Percentiles rank a stretch among this genome's conserved stretches.
These are phyloP conservation scores for Davidsoniella australis DNA, from an alignment of 2,329 filamentous ascomycete species.

Conservation along the genomic window DNA sequence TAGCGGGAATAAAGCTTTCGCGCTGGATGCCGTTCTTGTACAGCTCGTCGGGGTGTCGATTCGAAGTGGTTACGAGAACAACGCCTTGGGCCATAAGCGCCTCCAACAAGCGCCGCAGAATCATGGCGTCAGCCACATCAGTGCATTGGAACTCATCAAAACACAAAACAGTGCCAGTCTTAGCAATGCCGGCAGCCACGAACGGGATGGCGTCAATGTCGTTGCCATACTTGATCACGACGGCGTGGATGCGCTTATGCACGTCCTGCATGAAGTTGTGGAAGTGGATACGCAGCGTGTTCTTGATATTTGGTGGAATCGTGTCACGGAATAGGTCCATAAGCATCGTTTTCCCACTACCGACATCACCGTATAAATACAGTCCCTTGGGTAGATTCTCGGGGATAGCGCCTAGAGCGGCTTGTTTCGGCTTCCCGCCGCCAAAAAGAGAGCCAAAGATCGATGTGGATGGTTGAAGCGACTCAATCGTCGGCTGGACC, in stretches of 20 bases:
- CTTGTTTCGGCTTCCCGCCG: slow-evolving; percentile 17
- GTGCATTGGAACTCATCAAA: slow-evolving; percentile 99
- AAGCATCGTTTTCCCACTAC: slow-evolving; percentile 96
- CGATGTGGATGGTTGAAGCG: slow-evolving; percentile 37
- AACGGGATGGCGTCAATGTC: slow-evolving; percentile 84
- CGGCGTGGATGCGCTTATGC: slow-evolving; percentile 73
- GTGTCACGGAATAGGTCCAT: slow-evolving; percentile 99
- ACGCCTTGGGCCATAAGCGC: slow-evolving; percentile 92
- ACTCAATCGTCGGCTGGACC: slow-evolving; percentile 59
- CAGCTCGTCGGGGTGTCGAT: slow-evolving; percentile 86
- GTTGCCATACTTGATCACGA: slow-evolving; percentile 77
- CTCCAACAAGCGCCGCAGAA: slow-evolving; percentile 72
- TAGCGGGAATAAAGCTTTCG: slow-evolving; percentile 87
- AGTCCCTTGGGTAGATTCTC: slow-evolving; percentile 68
- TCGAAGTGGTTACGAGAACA: slow-evolving; percentile 87
- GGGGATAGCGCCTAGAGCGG: slow-evolving; percentile 39
- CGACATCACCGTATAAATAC: slow-evolving; percentile 93
- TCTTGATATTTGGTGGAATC: slow-evolving; percentile 57
- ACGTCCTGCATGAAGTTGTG: slow-evolving; percentile 99
- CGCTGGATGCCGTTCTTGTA: slow-evolving; percentile 98
- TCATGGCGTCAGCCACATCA: slow-evolving; percentile 97
- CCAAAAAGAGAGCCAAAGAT: slow-evolving; percentile 47
- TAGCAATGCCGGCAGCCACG: slow-evolving; percentile 85
- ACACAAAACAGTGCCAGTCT: slow-evolving; percentile 70
- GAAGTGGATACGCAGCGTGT: slow-evolving; percentile 90